A percentile compares a stretch with the other conserved stretches of the same genome.
These are phyloP conservation scores for Penicillium expansum DNA, from an alignment of 2,329 filamentous ascomycete genomes.

Conservation along the genomic window DNA sequence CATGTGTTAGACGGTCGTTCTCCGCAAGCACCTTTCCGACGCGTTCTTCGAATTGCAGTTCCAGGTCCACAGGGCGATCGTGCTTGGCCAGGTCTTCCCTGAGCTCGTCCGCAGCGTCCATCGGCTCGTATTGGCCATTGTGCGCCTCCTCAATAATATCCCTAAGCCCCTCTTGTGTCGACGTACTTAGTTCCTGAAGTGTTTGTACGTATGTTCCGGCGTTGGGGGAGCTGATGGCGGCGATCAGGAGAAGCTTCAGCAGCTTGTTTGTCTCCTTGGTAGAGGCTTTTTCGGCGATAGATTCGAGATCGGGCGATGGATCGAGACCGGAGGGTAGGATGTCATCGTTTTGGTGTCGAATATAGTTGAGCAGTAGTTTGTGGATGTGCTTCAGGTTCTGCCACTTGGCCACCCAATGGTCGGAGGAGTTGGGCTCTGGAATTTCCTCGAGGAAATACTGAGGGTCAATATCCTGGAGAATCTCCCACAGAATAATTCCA, in stretches of 20 bases:
- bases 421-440: slow-evolving; percentile 44
- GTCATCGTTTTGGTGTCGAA: slow-evolving; percentile 46
- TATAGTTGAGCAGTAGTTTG: slow-evolving; percentile 46
- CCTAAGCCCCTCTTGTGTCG: slow-evolving; percentile 47
- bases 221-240: slow-evolving; percentile 60
- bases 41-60: slow-evolving; percentile 49
- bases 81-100: slow-evolving; percentile 35
- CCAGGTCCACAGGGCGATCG: slow-evolving; percentile 42
- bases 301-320: slow-evolving; percentile 46
- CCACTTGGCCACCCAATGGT: slow-evolving; percentile 50
- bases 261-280: slow-evolving; percentile 52
- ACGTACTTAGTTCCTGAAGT: slow-evolving; percentile 43
- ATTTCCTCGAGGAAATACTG: slow-evolving; percentile 49
- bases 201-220: slow-evolving; percentile 54
- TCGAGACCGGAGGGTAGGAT: slow-evolving; percentile 42
- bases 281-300: slow-evolving; percentile 45
- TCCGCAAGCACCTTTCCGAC: slow-evolving; percentile 50
- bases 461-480: slow-evolving; percentile 49
- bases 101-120: slow-evolving; percentile 39
- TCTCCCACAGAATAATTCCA: slow-evolving; percentile 48
- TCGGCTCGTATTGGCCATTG: slow-evolving; percentile 39
- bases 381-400: slow-evolving; percentile 50
- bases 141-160: slow-evolving; percentile 49
- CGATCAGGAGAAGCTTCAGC: slow-evolving; percentile 61
- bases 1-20: slow-evolving; percentile 57